A percentile compares a stretch with the other conserved stretches of the same genome.
These are phyloP conservation scores for Mollisia scopiformis DNA, from an alignment of 2,329 filamentous ascomycete genomes.

Conservation along the genomic window DNA sequence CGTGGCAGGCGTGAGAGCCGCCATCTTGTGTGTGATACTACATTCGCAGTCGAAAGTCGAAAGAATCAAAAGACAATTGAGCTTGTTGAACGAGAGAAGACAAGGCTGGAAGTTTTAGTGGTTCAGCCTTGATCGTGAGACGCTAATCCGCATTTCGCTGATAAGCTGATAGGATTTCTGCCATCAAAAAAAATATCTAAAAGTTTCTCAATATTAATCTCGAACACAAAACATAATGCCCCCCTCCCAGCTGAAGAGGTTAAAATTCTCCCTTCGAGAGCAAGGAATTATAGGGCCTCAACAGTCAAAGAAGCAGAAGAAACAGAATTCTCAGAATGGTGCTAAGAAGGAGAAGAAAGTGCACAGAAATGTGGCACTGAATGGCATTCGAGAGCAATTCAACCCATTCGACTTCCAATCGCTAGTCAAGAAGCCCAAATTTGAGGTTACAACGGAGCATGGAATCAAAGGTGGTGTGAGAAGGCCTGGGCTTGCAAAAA, in stretches of 20 bases:
- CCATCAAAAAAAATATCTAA: conserved; percentile 20
- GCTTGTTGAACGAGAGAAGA: not conserved
- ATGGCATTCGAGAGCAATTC: conserved; percentile 90
- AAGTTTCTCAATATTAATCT: conserved; percentile 11
- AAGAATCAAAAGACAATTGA: not conserved
- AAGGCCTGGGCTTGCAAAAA: conserved; percentile 82
- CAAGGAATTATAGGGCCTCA: conserved; percentile 90
- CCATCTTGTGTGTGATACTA: conserved; percentile 30
- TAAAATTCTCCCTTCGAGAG: conserved; percentile 88
- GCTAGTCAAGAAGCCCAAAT: conserved; percentile 77
- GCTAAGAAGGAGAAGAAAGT: conserved; percentile 72
- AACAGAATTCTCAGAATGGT: conserved; percentile 69
- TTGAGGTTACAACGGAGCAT: conserved; percentile 69
- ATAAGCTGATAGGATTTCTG: conserved; percentile 24
- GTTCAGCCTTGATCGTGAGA: conserved; percentile 1
- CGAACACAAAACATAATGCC: conserved; percentile 63
- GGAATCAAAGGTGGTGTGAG: conserved; percentile 62
- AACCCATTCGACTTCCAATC: conserved; percentile 97
- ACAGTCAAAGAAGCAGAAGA: conserved; percentile 93
- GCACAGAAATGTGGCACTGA: conserved; percentile 76
- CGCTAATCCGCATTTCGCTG: conserved; percentile 11
- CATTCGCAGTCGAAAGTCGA: conserved; percentile 21
- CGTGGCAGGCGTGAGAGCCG: conserved; percentile 31
- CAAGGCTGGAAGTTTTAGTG: not conserved
- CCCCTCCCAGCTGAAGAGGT: conserved; percentile 92